A percentile compares a stretch with the other conserved stretches of the same genome.
phyloP scores from a whole-genome alignment of 768 basidiomycete species.

The Polyporus arcularius region DNA sequence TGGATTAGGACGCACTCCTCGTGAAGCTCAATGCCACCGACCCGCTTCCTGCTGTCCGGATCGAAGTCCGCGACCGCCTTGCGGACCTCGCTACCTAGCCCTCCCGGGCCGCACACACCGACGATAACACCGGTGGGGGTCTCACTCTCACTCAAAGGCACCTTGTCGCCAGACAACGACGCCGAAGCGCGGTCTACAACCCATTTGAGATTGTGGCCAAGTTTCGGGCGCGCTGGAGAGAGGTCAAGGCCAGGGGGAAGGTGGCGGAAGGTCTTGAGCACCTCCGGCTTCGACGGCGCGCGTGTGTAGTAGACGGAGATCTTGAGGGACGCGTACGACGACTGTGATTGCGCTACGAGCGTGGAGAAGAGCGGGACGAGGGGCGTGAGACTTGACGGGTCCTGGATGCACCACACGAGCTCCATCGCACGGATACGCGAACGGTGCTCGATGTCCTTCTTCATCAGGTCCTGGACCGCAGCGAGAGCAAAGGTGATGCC shows the following conservation, averaged over 20 bases:
- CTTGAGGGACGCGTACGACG: slow-evolving; percentile 31
- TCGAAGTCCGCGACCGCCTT: slow-evolving; percentile 38
- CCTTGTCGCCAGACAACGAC: slow-evolving; percentile 18
- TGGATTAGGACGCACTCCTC: slow-evolving; percentile 37
- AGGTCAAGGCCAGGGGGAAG: slow-evolving; percentile 34
- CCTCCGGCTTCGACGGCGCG: slow-evolving; percentile 27
- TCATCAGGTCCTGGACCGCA: slow-evolving; percentile 53
- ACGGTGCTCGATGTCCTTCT: slow-evolving; percentile 33
- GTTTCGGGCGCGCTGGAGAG: slow-evolving; percentile 31
- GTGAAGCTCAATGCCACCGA: slow-evolving; percentile 44
- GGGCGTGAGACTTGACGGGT: slow-evolving; percentile 40
- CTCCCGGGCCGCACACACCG: slow-evolving; percentile 44
- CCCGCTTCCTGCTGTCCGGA: slow-evolving; percentile 31
- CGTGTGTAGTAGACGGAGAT: slow-evolving; percentile 50
- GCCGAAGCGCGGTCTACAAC: slow-evolving; percentile 28
- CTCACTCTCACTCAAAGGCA: slow-evolving; percentile 7
- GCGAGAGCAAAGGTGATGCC: slow-evolving; percentile 60
- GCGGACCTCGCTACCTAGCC: slow-evolving; percentile 40
- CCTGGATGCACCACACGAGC: slow-evolving; percentile 55
- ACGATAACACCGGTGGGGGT: slow-evolving; percentile 38
- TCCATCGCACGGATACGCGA: slow-evolving; percentile 48
- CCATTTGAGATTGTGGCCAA: slow-evolving; percentile 22
- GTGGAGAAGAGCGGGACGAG: slow-evolving; percentile 40
- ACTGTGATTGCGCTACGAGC: slow-evolving; percentile 36
- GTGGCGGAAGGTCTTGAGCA: slow-evolving; percentile 17